Conservation (phyloP, 2,329 filamentous ascomycete species). For the Pseudogymnoascus sp. region DNA sequence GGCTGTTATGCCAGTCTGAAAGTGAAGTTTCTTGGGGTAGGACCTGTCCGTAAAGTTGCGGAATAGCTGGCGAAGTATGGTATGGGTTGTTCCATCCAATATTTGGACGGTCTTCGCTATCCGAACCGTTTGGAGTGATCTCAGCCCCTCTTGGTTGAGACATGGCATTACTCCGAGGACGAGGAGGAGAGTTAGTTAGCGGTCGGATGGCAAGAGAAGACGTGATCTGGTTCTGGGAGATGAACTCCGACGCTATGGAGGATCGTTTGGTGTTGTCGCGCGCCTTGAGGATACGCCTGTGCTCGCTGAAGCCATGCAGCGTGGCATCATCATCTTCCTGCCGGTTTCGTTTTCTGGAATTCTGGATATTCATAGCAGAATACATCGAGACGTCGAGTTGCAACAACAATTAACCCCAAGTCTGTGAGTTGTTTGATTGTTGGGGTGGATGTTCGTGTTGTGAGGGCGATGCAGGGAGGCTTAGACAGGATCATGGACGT, state of each 20-base stretch:
- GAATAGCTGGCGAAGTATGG: slow-evolving; percentile 23
- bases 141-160: slow-evolving; percentile 17
- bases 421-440: background rate
- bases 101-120: slow-evolving; percentile 23
- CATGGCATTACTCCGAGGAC: slow-evolving; percentile 13
- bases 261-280: slow-evolving; percentile 5
- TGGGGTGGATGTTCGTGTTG: background rate
- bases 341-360: background rate
- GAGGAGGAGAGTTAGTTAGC: slow-evolving; percentile 9
- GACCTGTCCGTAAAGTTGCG: slow-evolving; percentile 10
- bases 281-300: slow-evolving; percentile 17
- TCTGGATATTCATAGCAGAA: background rate
- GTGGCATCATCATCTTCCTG: slow-evolving; percentile 21
- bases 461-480: background rate
- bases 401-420: background rate
- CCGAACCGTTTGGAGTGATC: slow-evolving; percentile 27
- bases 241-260: background rate
- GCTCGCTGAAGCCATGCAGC: slow-evolving; percentile 25
- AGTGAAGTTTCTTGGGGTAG: slow-evolving; percentile 13
- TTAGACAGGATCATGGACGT: background rate
- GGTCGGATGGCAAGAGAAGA: slow-evolving; percentile 13
- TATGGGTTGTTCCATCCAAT: slow-evolving; percentile 21
- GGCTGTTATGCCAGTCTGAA: slow-evolving; percentile 13
- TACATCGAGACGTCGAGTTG: background rate
- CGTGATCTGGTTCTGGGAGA: slow-evolving; percentile 17